Evolutionary conservation across 106 monocot genomes (phyloP), one percentile per base, ranked within the genome.

Genomic region (Platanthera zijinensis): DNA sequence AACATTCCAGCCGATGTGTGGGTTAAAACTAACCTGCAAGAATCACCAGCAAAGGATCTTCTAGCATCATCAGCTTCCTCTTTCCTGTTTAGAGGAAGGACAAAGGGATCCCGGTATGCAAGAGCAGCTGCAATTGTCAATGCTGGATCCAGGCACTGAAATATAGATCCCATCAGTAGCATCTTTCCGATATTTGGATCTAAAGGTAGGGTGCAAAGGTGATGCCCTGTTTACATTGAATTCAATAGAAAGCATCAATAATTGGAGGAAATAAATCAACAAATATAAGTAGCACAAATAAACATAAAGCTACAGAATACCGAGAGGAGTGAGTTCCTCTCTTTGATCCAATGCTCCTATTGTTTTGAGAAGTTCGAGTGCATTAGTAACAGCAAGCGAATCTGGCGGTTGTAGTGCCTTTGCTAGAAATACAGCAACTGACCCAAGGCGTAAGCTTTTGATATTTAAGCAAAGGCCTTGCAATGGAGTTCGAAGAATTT

Each of bases 111-210:
- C 48, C 93, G 87, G 69, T 97, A 88, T 53, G 96, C 89, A 73
- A 97, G 93, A 79, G 93, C 93, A 83, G 96, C 82, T 85, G 96
- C 96, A 77, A 97, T 97, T 78, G 91, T 97, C 52, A 97, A 57
- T 57, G 89, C 93, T 75, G 96, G 93, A 85, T 89, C 91, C 25
- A 97, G 80, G 76, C 96, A 97, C 70, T 97, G 96, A 74, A 97
- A 97, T 71, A 97, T 82, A 73, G 91, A 89, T 73, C 96, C 96
- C 76, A 97, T 91, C 17, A 97, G 81, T 51, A 97, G 85, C 96
- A 97, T 97, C 77, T 97, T 97, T 80, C 96, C 96, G 71, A 94
- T 91, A 75, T 97, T 97, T 59, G 96, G 96, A 78, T 97, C 96
- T 76, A 97, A 39, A 28, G 96, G 96, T 21, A 97, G 82, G 39